Base-by-base conservation (phyloP, 2,329 filamentous ascomycete genomes). In the Fusarium sublunatum region DNA sequence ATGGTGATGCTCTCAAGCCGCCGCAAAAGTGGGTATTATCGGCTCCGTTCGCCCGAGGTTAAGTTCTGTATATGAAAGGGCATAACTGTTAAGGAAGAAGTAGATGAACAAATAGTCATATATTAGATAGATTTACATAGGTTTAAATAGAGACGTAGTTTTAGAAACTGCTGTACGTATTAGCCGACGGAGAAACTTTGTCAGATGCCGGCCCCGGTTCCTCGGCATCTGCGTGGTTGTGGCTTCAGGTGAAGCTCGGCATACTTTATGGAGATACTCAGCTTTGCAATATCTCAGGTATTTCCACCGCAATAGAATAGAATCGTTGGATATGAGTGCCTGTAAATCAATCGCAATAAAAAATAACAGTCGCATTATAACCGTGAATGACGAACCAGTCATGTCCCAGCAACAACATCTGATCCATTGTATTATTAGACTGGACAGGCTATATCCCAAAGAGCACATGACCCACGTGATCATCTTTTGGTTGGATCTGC, bases 391-490 rank as follows among this genome's bases (percentile, higher is more conserved):
- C 29, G 31, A 34, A 13, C 31, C 12, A 34, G 12, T 34, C 12
- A 34, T 34, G 31, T n/a, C 12, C 6, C 12, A 29, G 11, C 28
- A 29, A 29, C 19, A 19, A 19, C 19, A 19, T 19, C 19, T 19
- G 19, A 19, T 28, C 26, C 6, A 28, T 28, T 28, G 26, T 28
- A 28, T 10, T 19, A 19, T 19, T 19, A 19, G 19, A 19, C 19
- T 19, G 19, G 19, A 19, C 19, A 19, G 19, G 19, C 19, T 12
- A 31, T 31, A 39, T 34, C 41, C 19, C 19, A 60, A 60, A 54
- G 31, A 34, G 55, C 57, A 60, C 41, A 60, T 65, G 61, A 50
- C 39, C 43, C 61, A 64, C 61, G 61, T 64, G 61, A 64, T 48
- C 61, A 38, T 50, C 49, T 48, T 39, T 36, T 47, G 60, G 25